phyloP scores from a whole-genome alignment of 257 asterid genomes.

The Parsonsia alboflavescens region DNA sequence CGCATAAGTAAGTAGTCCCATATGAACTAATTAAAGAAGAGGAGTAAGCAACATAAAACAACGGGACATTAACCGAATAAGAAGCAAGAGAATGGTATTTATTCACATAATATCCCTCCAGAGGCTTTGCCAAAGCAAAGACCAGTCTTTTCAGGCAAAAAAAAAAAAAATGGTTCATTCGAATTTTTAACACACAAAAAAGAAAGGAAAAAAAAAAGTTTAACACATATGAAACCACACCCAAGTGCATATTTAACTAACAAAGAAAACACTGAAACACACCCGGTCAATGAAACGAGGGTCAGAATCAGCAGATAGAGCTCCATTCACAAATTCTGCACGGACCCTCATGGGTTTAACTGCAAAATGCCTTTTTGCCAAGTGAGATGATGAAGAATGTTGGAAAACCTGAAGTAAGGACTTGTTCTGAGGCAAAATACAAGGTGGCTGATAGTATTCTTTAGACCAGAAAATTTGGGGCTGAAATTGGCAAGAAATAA shows the following conservation, averaged over 20 bases:
- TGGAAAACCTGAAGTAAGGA: conserved; percentile 29
- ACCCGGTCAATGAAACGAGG: conserved; percentile 86
- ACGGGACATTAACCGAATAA: background rate
- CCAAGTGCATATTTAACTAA: background rate
- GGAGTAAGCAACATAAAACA: background rate
- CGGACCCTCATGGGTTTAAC: conserved; percentile 55
- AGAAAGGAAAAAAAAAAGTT: no score
- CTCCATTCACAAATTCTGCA: conserved; percentile 68
- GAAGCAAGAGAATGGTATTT: background rate
- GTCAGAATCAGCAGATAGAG: conserved; percentile 71
- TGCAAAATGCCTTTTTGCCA: conserved; percentile 19
- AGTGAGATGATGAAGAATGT: conserved; percentile 18
- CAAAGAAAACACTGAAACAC: conserved; percentile 16
- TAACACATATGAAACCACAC: background rate
- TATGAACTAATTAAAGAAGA: background rate
- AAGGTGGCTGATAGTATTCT: conserved; percentile 12
- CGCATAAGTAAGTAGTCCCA: background rate
- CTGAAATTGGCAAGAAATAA: conserved; percentile 35
- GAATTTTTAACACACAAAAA: background rate
- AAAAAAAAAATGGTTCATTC: background rate
- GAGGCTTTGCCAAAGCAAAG: background rate
- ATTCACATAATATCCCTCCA: background rate
- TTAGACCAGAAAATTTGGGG: conserved; percentile 32
- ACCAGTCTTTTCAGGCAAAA: conserved; percentile 7
- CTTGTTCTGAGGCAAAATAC: conserved; percentile 16